A percentile compares a stretch with the other conserved stretches of the same genome.
These are phyloP conservation scores for Magnolia changhungtana DNA, from an alignment of 164 flowering plant species.

Conservation along the genomic window DNA sequence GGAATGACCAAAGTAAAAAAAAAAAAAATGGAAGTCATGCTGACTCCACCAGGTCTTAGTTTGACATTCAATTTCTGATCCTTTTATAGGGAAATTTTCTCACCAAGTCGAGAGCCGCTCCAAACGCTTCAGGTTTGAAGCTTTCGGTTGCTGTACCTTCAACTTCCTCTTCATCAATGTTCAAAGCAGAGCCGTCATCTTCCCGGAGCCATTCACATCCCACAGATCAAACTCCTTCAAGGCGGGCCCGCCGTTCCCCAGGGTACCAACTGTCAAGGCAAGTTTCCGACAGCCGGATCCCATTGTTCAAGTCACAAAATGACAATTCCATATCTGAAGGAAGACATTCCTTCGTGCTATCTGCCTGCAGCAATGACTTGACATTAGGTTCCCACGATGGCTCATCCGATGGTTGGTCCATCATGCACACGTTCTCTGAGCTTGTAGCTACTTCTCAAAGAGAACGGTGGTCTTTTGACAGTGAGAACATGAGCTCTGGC, in stretches of 20 bases:
- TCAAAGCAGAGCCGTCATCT: conserved; percentile 32
- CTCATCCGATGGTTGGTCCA: conserved; percentile 88
- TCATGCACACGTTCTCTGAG: conserved; percentile 70
- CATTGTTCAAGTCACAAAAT: conserved; percentile 52
- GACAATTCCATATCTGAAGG: conserved; percentile 62
- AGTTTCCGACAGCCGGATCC: conserved; percentile 55
- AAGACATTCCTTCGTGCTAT: conserved; percentile 46
- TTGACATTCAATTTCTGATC: conserved; percentile 7
- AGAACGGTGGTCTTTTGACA: conserved; percentile 88
- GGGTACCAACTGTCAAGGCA: conserved; percentile 60
- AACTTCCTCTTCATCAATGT: conserved; percentile 36
- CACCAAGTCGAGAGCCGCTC: conserved; percentile 36
- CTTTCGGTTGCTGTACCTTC: conserved; percentile 51
- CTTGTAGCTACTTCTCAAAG: conserved; percentile 70
- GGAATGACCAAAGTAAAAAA: neutral
- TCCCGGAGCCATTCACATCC: conserved; percentile 29
- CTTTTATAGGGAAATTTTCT: conserved; percentile 44
- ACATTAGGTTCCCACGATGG: conserved; percentile 58
- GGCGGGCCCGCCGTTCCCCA: conserved; percentile 53
- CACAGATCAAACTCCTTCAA: conserved; percentile 50
- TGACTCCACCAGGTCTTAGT: neutral
- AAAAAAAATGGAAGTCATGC: neutral
- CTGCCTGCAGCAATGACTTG: conserved; percentile 53
- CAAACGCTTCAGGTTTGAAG: conserved; percentile 37
- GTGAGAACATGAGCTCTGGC: conserved; percentile 48